Evolutionary conservation across 192 early-diverging fungal species (phyloP).

Genomic region (Backusella luteola): DNA sequence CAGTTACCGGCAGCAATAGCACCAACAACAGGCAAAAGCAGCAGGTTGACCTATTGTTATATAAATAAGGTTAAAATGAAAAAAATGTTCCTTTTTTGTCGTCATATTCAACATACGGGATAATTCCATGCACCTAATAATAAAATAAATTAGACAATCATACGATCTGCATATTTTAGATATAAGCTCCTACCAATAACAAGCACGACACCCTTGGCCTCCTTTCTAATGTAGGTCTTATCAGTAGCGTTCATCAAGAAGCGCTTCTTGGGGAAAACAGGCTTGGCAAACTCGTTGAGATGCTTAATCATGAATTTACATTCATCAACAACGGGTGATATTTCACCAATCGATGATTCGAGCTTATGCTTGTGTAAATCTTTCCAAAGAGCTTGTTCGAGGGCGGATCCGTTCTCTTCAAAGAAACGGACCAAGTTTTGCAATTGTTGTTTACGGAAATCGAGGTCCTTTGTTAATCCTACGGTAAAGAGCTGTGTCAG

Average conservation of each 20-base stretch:
- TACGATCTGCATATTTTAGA: slow-evolving; percentile 10
- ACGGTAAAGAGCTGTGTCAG: background rate
- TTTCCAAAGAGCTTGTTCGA: slow-evolving; percentile 17
- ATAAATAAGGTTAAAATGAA: background rate
- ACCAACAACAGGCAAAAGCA: slow-evolving; percentile 72
- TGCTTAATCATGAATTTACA: slow-evolving; percentile 37
- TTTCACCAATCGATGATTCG: slow-evolving; percentile 23
- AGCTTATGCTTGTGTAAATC: slow-evolving; percentile 28
- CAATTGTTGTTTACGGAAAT: slow-evolving; percentile 31
- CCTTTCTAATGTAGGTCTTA: slow-evolving; percentile 54
- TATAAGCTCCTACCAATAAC: slow-evolving; percentile 54
- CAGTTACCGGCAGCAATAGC: slow-evolving; percentile 93
- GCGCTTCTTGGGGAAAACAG: slow-evolving; percentile 25
- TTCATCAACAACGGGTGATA: slow-evolving; percentile 28
- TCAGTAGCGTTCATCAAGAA: slow-evolving; percentile 52
- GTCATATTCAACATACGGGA: slow-evolving; percentile 27
- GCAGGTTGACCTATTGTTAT: slow-evolving; percentile 49
- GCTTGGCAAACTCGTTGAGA: slow-evolving; percentile 48
- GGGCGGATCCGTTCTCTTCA: slow-evolving; percentile 15
- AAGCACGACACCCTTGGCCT: slow-evolving; percentile 73
- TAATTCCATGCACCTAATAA: slow-evolving; percentile 55
- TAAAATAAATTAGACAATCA: background rate
- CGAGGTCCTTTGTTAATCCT: slow-evolving; percentile 28
- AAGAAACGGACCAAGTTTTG: slow-evolving; percentile 8
- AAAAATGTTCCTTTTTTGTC: too few relatives aligned